Base-by-base conservation (phyloP, 202 grass and related monocot genomes). In the Saccharum hybrid region DNA sequence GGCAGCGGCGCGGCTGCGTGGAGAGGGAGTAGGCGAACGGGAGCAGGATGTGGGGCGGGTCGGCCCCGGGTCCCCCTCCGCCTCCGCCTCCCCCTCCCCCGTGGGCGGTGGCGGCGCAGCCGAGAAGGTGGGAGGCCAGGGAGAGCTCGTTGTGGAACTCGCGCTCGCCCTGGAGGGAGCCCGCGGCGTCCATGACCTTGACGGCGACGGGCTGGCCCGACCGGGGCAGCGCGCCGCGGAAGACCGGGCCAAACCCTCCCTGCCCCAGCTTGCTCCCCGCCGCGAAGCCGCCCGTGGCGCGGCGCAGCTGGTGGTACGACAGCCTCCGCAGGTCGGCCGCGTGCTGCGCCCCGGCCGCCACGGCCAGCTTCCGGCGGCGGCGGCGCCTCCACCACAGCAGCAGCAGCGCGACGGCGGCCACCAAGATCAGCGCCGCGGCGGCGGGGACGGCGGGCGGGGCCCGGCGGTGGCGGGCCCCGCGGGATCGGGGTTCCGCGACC, bases 101-200 rank as follows among this genome's bases (percentile, higher is more conserved):
- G 9, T 61, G 9, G 21, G 57, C 57, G 1, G 57, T 26, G 71
- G 77, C 37, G 54, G 68, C 71, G 46, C 71, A 48, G 74, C 80
- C 56, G 80, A 76, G 81, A 54, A 96, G 87, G 57, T 89, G 88
- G 60, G 91, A 87, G 16, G 93, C 91, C 37, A 99, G 91, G 33
- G 93, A 79, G 78, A 99, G 89, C 91, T 99, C 93, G 80, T 99
- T 99, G 75, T 94, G 86, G 79, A 99, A 99, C 91, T 99, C 96
- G 71, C 96, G 93, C 86, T 99, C 96, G 10, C 96, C 96, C 88
- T 99, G 96, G 49, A 99, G 93, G 0, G 96, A 99, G 4, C 93
- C 90, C 43, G 84, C 88, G 65, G 89, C 88, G 68, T 99, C 84
- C 96, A 99, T 96, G 73, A 96, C 87, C 84, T 99, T 99, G 30